A percentile compares a stretch with the other conserved stretches of the same genome.
Conservation (phyloP, 441 rosid species). For the Erysimum pusillum region DNA sequence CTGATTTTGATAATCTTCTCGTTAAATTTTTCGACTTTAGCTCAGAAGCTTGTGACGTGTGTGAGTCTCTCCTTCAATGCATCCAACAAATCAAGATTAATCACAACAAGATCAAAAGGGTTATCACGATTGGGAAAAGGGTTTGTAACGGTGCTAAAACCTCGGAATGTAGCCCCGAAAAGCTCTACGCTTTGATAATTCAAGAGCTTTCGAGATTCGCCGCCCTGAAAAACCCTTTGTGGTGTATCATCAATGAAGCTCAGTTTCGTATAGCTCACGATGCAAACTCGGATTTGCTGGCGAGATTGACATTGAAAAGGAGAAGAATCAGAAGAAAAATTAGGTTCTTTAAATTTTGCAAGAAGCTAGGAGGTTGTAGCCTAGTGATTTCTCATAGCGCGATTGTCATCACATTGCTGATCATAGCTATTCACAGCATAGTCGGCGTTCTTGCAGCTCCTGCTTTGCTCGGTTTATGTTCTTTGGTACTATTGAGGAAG, state of each 20-base stretch:
- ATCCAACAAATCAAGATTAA: conserved; percentile 64
- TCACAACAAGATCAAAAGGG: conserved; percentile 61
- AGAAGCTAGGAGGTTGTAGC: conserved; percentile 57
- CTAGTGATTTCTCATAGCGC: conserved; percentile 62
- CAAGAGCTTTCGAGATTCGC: conserved; percentile 68
- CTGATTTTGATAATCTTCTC: conserved; percentile 53
- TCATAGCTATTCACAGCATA: conserved; percentile 67
- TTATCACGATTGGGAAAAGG: conserved; percentile 52
- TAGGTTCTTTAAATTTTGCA: conserved; percentile 51
- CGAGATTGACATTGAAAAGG: conserved; percentile 53
- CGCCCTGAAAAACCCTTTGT: conserved; percentile 64
- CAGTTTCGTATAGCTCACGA: conserved; percentile 58
- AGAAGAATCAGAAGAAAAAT: conserved; percentile 59
- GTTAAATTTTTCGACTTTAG: conserved; percentile 64
- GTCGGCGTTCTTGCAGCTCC: conserved; percentile 68
- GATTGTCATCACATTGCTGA: conserved; percentile 55
- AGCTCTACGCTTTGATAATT: conserved; percentile 38
- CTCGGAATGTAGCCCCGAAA: conserved; percentile 35
- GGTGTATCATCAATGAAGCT: conserved; percentile 33
- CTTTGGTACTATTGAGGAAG: conserved; percentile 47
- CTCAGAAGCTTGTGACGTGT: conserved; percentile 64
- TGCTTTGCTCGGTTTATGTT: conserved; percentile 57
- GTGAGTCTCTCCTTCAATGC: conserved; percentile 68
- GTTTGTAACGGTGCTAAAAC: conserved; percentile 43
- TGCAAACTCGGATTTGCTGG: conserved; percentile 55